A percentile compares a stretch with the other conserved stretches of the same genome.
phyloP scores from a whole-genome alignment of 495 filamentous ascomycete species.

The Talaromyces trachyspermus region DNA sequence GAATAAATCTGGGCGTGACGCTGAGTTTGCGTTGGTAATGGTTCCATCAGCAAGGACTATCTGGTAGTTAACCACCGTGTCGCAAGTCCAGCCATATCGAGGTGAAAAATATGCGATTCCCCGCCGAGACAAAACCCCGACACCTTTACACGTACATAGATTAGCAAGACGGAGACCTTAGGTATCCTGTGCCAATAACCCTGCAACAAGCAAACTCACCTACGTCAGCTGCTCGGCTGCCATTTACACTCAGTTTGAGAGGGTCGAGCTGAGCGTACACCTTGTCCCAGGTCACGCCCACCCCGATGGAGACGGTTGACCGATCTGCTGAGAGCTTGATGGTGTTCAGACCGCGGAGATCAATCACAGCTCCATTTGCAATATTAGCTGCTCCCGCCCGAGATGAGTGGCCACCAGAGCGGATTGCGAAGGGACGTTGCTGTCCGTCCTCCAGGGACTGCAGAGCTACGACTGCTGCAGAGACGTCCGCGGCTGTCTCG shows the following conservation, averaged over 20 bases:
- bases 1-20: constrained; percentile 21
- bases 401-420: constrained; percentile 35
- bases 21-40: constrained; percentile 23
- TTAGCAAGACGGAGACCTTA: no score
- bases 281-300: constrained; percentile 43
- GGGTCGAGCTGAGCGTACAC: constrained; percentile 41
- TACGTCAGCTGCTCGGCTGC: constrained; percentile 38
- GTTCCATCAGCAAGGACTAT: constrained; percentile 27
- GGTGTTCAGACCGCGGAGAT: constrained; percentile 37
- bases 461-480: constrained; percentile 6
- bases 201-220: no score
- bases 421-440: constrained; percentile 19
- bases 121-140: constrained; percentile 16
- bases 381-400: constrained; percentile 48
- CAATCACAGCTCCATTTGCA: constrained; percentile 45
- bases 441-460: constrained; percentile 1
- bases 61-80: constrained; percentile 27
- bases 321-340: constrained; percentile 28
- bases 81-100: constrained; percentile 23
- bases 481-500: constrained; percentile 15
- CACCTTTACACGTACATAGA: no score
- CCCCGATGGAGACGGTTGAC: constrained; percentile 33
- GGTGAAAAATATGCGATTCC: constrained; percentile 26
- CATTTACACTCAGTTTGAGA: constrained; percentile 37
- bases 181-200: no score